Evolutionary conservation across 768 basidiomycete genomes (phyloP), one percentile per base, ranked within the genome.

Genomic region (Lactifluus volemus): DNA sequence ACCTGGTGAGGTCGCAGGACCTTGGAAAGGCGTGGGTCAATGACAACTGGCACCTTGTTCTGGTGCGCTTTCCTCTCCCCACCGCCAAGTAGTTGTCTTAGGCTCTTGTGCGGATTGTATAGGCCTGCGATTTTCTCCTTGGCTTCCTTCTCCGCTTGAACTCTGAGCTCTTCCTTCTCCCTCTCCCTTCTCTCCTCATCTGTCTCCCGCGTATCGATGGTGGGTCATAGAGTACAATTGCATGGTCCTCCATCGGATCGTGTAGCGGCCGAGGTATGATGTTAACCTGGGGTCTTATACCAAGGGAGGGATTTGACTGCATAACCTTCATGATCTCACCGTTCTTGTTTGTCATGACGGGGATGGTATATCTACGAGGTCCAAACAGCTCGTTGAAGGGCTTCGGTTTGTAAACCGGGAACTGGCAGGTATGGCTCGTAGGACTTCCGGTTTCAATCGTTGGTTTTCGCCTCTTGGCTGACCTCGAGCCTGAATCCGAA

Each of bases 231-330:
- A 98, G 75, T 3, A 99, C 96, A 62, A 99, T 97, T 0, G 96
- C 94, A 73, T 98, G 95, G 67, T 98, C 94, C 53, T 89, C 85
- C 90, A 99, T 95, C 1, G 95, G 97, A 70, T 99, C 93, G 68
- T 95, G 88, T n/a, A 98, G 76, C 5, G 97, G 97, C 21, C 95
- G 81, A 17, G 97, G 97, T 52, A 89, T 81, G 60, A 97, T 74
- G 66, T 83, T 88, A 0, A 86, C 79, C 59, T 83, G 85, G 0
- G 91, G 88, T 12, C 94, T 84, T 56, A 90, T 85, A 30, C 97
- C 97, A 5, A 99, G 83, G 11, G 93, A 85, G 2, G 80, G 78
- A 67, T 89, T 84, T 0, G 89, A 83, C 5, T 82, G 75, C 4
- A 79, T 64, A 10, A 83, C 78, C 2, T 75, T 68, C 3, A 94